A percentile compares a stretch with the other conserved stretches of the same genome.
These are phyloP conservation scores for Psilocybe mexicana DNA, from an alignment of 1,284 basidiomycete genomes.

Conservation along the genomic window DNA sequence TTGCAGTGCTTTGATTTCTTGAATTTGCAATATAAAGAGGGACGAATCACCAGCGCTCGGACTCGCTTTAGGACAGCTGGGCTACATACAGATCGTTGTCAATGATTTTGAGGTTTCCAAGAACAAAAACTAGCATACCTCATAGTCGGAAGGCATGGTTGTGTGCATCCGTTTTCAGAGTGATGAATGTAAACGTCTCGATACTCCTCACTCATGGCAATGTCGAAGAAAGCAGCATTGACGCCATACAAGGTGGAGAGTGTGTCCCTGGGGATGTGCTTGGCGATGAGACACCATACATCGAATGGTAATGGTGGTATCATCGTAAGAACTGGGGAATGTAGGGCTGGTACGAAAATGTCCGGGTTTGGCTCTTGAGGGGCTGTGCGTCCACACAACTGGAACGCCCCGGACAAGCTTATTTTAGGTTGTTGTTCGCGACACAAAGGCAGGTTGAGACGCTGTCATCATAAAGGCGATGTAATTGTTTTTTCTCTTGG, in stretches of 20 bases:
- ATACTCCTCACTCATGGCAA: conserved; percentile 28
- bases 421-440: no score
- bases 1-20: neutral
- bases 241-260: conserved; percentile 24
- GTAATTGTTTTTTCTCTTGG: no score
- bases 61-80: neutral
- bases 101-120: neutral
- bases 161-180: neutral
- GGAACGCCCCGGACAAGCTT: no score
- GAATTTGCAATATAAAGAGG: neutral
- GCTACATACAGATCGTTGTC: neutral
- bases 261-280: conserved; percentile 20
- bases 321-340: neutral
- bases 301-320: conserved; percentile 22
- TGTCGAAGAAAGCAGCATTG: conserved; percentile 27
- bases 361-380: no score
- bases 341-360: no score
- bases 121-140: neutral
- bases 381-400: no score
- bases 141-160: neutral
- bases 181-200: conserved; percentile 16
- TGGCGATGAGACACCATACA: conserved; percentile 29
- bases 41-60: neutral
- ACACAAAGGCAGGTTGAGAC: no score
- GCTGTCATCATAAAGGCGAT: no score